Evolutionary conservation across 2,329 filamentous ascomycete species (phyloP), one percentile per base, ranked within the genome.

Genomic region (Ophiostoma australiae): DNA sequence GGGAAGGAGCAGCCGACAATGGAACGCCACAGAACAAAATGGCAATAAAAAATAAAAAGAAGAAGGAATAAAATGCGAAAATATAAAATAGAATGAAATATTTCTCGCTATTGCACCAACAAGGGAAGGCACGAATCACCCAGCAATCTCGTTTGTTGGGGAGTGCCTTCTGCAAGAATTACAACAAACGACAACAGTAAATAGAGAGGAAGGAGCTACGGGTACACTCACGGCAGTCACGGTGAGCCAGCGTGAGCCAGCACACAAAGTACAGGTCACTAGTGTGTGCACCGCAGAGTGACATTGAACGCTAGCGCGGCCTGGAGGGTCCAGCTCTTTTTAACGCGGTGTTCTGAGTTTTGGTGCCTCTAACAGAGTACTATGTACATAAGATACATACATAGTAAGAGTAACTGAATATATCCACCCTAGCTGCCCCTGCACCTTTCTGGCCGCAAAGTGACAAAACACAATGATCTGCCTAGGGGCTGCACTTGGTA

Each of bases 81-180:
- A 23, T 6, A 39, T 8, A 7, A 39, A 27, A 17, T 31, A 27
- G 68, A 33, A 44, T 61, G n/a, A 70, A 17, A 11, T 23, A 20
- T 67, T 6, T 31, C n/a, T 41, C 20, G 65, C 27, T 48, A 55
- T 41, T 67, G 69, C 68, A 35, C 71, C 72, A 74, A 74, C 73
- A 69, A 68, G 70, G 69, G 68, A 70, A 74, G 70, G 70, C 31
- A 69, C 73, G 58, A 70, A 67, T 67, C n/a, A 67, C 71, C 69
- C 68, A 73, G 67, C 72, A 73, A 73, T 55, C 70, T 71, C 58
- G 72, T 74, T 74, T 74, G 73, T 74, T 74, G 73, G 73, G 73
- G 70, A 33, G 71, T 52, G 35, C 33, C 10, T 35, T 11, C 20
- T 13, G 15, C 17, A 20, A 67, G n/a, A 67, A 67, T 20, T 23